phyloP scores from a whole-genome alignment of 345 rosid species.

The Rhodomyrtus tomentosa region DNA sequence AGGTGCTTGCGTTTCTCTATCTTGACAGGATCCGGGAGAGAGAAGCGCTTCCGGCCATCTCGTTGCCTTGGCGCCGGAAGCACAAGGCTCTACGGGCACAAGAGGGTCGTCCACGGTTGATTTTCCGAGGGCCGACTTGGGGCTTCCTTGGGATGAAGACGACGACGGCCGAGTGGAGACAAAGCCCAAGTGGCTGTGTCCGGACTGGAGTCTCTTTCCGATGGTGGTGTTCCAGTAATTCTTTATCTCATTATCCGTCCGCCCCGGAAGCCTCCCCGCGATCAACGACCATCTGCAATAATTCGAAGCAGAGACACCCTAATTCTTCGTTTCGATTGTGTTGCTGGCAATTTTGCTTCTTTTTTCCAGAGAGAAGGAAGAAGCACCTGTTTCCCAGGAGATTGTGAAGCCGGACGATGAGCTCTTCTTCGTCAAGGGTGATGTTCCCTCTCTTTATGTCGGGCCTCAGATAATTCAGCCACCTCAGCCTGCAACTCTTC shows the following conservation, averaged over 20 bases:
- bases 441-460: constrained; percentile 26
- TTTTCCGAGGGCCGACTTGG: background rate
- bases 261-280: constrained; percentile 11
- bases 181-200: background rate
- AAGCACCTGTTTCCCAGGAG: constrained; percentile 25
- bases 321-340: background rate
- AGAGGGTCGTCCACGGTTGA: background rate
- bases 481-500: constrained; percentile 26
- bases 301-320: background rate
- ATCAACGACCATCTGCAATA: constrained; percentile 7
- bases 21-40: background rate
- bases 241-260: constrained; percentile 14
- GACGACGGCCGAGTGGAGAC: background rate
- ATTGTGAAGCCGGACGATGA: constrained; percentile 23
- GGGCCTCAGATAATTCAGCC: constrained; percentile 23
- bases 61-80: background rate
- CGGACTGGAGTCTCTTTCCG: background rate
- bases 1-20: background rate
- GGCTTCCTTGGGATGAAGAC: background rate
- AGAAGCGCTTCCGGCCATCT: background rate
- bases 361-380: constrained; percentile 25
- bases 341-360: background rate
- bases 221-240: constrained; percentile 9
- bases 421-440: constrained; percentile 19
- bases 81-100: background rate